These are phyloP conservation scores for Trichosporon faecale DNA, from an alignment of 1,284 basidiomycete species.

Conservation along the genomic window DNA sequence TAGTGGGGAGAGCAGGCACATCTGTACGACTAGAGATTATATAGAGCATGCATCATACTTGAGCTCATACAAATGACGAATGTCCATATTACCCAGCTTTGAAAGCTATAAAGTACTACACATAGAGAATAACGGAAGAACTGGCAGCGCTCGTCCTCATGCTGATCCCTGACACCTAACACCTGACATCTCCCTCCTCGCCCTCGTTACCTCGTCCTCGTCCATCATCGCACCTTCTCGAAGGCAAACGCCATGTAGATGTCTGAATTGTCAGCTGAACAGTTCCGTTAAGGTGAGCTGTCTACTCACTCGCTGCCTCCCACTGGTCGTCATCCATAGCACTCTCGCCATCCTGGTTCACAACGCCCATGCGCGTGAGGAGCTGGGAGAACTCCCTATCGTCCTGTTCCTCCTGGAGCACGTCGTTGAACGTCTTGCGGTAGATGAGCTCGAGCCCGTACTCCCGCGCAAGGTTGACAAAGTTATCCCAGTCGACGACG, in stretches of 20 bases:
- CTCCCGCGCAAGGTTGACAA: constrained; percentile 76
- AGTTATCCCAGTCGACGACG: constrained; percentile 89
- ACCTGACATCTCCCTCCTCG: not conserved
- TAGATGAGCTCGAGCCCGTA: constrained; percentile 74
- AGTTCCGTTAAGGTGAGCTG: not conserved
- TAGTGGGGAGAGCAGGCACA: not conserved
- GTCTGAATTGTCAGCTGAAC: constrained; percentile 55
- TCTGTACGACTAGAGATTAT: constrained; percentile 7
- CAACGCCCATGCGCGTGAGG: constrained; percentile 81
- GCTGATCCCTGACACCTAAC: not conserved
- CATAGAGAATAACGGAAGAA: not conserved
- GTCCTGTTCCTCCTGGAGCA: constrained; percentile 73
- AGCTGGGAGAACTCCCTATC: constrained; percentile 73
- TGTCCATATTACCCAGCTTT: not conserved
- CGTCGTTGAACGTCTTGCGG: constrained; percentile 81
- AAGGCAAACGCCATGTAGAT: constrained; percentile 81
- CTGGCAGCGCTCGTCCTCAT: not conserved
- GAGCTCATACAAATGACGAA: constrained; percentile 7
- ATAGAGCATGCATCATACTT: constrained; percentile 1
- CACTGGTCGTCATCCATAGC: constrained; percentile 90
- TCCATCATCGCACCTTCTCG: constrained; percentile 57
- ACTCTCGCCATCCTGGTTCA: constrained; percentile 75
- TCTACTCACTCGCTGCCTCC: constrained; percentile 85
- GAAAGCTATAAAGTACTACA: not conserved
- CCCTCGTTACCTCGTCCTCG: not conserved